A percentile compares a stretch with the other conserved stretches of the same genome.
phyloP scores from a whole-genome alignment of 2,329 filamentous ascomycete genomes.

The Ophiostoma sp. region DNA sequence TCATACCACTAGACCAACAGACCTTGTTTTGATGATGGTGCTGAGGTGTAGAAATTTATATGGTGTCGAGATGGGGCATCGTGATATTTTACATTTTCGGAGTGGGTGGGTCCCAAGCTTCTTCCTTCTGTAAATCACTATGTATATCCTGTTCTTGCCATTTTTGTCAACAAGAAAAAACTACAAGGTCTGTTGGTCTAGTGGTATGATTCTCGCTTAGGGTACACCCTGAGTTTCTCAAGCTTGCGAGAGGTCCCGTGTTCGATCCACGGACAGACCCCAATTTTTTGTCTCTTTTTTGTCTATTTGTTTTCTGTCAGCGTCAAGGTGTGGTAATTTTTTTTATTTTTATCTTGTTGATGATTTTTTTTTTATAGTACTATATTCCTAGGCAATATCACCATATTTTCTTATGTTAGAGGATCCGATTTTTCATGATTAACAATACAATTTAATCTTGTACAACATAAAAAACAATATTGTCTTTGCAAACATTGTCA shows the following conservation, averaged over 20 bases:
- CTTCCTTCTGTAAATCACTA: not conserved
- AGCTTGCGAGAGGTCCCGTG: conserved; percentile 18
- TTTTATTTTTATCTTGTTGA: not conserved
- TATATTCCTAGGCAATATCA: not conserved
- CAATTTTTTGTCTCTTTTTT: not conserved
- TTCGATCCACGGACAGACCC: conserved; percentile 18
- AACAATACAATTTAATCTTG: no score
- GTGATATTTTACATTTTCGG: not conserved
- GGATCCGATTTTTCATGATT: no score
- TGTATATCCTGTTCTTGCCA: not conserved
- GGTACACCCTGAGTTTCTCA: conserved; percentile 33
- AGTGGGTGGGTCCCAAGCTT: not conserved
- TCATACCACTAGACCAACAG: conserved; percentile 56
- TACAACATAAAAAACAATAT: not conserved
- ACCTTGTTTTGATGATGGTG: not conserved
- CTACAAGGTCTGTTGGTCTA: conserved; percentile 39
- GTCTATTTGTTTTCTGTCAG: not conserved
- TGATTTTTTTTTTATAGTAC: not conserved
- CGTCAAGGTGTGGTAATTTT: not conserved
- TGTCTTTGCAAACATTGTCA: not conserved
- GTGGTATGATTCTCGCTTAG: conserved; percentile 64
- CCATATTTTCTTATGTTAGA: not conserved
- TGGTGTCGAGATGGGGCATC: not conserved
- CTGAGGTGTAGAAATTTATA: not conserved
- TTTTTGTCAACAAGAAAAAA: not conserved